These are phyloP conservation scores for Bipolaris oryzae DNA, from an alignment of 2,329 filamentous ascomycete genomes.

Conservation along the genomic window DNA sequence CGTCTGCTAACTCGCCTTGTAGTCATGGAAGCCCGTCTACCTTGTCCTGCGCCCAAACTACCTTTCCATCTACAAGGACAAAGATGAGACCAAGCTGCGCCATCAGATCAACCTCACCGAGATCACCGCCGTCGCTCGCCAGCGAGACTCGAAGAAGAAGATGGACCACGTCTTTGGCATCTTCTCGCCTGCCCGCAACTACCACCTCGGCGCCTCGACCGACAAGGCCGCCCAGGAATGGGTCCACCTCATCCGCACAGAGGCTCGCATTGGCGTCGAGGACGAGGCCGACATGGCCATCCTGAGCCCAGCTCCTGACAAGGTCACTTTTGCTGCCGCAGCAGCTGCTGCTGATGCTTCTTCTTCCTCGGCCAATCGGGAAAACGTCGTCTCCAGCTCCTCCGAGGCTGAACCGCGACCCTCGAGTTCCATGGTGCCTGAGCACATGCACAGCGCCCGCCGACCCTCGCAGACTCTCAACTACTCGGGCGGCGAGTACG, in stretches of 20 bases:
- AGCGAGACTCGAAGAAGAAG: constrained; percentile 88
- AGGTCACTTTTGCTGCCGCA: constrained; percentile 53
- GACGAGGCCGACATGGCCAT: constrained; percentile 84
- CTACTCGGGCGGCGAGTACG: constrained; percentile 70
- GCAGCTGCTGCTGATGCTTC: no score
- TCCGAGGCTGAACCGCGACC: constrained; percentile 52
- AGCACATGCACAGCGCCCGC: constrained; percentile 49
- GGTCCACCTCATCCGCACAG: constrained; percentile 79
- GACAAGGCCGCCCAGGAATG: constrained; percentile 81
- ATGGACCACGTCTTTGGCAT: constrained; percentile 88
- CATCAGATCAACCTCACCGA: constrained; percentile 89
- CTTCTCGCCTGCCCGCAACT: constrained; percentile 90
- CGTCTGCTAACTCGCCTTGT: constrained; percentile 24
- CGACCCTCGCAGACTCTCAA: constrained; percentile 67
- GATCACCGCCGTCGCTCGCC: constrained; percentile 84
- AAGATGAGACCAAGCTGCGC: constrained; percentile 85
- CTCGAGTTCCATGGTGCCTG: constrained; percentile 34
- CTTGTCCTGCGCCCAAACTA: constrained; percentile 89
- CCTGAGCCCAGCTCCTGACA: constrained; percentile 66
- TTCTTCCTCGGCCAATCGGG: constrained; percentile 34
- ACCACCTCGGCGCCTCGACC: constrained; percentile 79
- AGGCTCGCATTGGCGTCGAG: constrained; percentile 79
- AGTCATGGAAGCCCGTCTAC: constrained; percentile 91
- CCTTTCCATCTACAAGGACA: constrained; percentile 90
- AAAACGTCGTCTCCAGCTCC: constrained; percentile 51